A percentile compares a stretch with the other conserved stretches of the same genome.
Evolutionary conservation across 768 basidiomycete genomes (phyloP).

Genomic region (Agaricus bisporus): DNA sequence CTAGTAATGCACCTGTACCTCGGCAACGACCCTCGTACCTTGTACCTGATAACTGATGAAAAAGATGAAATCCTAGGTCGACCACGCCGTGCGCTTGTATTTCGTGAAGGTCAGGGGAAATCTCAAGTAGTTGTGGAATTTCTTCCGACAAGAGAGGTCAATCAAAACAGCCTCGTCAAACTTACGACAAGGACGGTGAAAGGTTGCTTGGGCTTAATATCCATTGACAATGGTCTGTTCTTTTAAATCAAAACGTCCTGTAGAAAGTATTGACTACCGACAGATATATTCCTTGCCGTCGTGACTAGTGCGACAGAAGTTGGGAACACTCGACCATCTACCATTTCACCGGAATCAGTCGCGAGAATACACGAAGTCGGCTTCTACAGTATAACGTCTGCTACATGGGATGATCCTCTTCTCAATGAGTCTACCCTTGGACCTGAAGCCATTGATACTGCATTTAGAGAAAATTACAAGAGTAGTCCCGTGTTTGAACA

Average conservation of each 20-base stretch:
- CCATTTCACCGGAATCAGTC: constrained; percentile 56
- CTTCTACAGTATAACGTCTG: constrained; percentile 83
- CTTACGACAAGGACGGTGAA: constrained; percentile 70
- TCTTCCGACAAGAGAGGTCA: constrained; percentile 64
- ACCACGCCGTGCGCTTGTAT: constrained; percentile 61
- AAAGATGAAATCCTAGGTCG: constrained; percentile 59
- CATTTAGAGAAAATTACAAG: constrained; percentile 42
- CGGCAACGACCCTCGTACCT: constrained; percentile 55
- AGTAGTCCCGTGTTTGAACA: constrained; percentile 69
- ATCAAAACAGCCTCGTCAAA: constrained; percentile 55
- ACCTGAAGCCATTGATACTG: constrained; percentile 48
- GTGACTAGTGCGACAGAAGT: constrained; percentile 72
- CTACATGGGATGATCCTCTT: constrained; percentile 75
- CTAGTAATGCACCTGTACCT: constrained; percentile 69
- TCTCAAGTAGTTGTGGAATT: constrained; percentile 85
- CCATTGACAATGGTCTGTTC: constrained; percentile 58
- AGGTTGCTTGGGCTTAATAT: constrained; percentile 81
- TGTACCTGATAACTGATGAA: constrained; percentile 67
- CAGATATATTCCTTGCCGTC: constrained; percentile 84
- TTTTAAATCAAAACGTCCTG: not conserved
- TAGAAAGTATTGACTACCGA: not conserved
- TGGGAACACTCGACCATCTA: constrained; percentile 62
- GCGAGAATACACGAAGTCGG: constrained; percentile 83
- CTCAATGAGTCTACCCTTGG: constrained; percentile 47
- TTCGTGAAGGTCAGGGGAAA: constrained; percentile 52